These are phyloP conservation scores for Boechera divaricarpa DNA, from an alignment of 345 rosid species.

Conservation along the genomic window DNA sequence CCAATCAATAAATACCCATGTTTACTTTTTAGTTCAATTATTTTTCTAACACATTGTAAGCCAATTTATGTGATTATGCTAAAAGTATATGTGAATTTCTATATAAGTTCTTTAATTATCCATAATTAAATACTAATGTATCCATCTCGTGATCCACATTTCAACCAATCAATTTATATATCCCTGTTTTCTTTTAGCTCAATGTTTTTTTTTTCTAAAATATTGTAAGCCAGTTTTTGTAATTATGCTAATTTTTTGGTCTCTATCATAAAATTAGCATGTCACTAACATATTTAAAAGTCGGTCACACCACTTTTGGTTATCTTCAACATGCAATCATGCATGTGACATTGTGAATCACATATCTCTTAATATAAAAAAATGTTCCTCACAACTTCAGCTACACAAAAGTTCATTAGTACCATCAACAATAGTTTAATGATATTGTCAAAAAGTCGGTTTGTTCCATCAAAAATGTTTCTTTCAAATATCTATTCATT, in stretches of 20 bases:
- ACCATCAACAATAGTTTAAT: constrained; percentile 43
- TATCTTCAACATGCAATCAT: constrained; percentile 50
- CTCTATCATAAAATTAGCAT: not conserved
- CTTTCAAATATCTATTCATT: constrained; percentile 1
- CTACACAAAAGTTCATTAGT: constrained; percentile 55
- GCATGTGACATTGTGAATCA: constrained; percentile 35
- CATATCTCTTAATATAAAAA: not conserved
- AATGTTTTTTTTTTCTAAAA: not conserved
- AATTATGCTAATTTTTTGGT: not conserved
- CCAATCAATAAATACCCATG: not conserved
- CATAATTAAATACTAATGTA: not conserved
- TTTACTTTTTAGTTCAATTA: not conserved
- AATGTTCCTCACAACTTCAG: constrained; percentile 51
- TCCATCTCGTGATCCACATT: not conserved
- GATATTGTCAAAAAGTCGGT: constrained; percentile 36
- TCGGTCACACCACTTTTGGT: constrained; percentile 43
- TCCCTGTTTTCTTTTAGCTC: not conserved
- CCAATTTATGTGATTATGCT: not conserved
- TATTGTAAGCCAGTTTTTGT: not conserved
- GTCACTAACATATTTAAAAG: not conserved
- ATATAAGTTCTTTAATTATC: not conserved
- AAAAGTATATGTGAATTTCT: not conserved
- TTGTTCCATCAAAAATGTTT: constrained; percentile 11
- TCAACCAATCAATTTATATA: not conserved
- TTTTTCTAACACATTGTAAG: not conserved